Conservation (phyloP, 2,329 filamentous ascomycete species). For the Madurella fahalii region DNA sequence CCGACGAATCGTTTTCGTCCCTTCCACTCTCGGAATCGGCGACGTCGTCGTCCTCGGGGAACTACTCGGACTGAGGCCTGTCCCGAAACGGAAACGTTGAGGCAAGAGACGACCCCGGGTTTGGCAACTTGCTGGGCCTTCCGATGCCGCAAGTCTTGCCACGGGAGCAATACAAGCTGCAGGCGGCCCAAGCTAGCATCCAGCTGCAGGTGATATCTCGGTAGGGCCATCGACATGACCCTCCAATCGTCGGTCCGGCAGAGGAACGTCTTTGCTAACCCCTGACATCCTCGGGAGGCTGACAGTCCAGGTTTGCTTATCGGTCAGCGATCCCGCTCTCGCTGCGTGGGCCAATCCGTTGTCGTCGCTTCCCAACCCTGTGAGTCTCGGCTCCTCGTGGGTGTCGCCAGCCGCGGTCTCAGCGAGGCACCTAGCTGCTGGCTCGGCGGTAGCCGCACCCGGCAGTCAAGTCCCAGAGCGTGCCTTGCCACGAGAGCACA, state of each 20-base stretch:
- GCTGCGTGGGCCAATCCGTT: background rate
- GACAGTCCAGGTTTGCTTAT: too few species aligned
- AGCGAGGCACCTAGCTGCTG: background rate
- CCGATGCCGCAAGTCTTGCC: background rate
- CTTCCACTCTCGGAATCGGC: background rate
- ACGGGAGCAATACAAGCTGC: conserved; percentile 4
- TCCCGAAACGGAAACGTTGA: conserved; percentile 1
- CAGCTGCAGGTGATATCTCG: conserved; percentile 4
- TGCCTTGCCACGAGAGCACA: too few species aligned
- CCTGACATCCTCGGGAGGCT: background rate
- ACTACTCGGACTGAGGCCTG: background rate
- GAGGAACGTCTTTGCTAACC: background rate
- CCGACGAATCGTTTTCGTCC: conserved; percentile 8
- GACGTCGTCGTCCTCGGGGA: conserved; percentile 1
- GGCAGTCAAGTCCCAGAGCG: too few species aligned
- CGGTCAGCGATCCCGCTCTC: too few species aligned
- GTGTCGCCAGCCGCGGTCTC: background rate
- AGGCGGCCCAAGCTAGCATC: background rate
- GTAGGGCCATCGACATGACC: background rate
- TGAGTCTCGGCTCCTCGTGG: background rate
- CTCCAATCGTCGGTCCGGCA: background rate
- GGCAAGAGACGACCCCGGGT: background rate
- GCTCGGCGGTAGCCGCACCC: background rate
- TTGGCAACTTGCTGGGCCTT: background rate
- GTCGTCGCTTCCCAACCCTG: background rate